Evolutionary conservation across 225 moss, liverwort and hornwort species (phyloP).

Genomic region (Physcomitrellopsis africana): DNA sequence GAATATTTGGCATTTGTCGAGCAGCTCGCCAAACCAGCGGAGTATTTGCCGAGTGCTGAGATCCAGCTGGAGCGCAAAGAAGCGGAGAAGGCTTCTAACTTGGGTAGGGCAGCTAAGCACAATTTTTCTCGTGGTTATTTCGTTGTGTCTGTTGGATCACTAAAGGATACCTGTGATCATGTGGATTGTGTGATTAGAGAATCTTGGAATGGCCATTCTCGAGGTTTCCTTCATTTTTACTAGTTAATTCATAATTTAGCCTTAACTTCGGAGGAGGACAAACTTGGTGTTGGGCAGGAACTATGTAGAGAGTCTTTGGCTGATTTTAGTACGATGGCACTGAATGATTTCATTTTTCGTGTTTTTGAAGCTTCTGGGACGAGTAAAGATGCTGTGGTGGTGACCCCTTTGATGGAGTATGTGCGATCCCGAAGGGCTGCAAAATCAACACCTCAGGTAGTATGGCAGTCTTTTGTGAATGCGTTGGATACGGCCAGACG

Average conservation of each 20-base stretch:
- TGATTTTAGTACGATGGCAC: not conserved
- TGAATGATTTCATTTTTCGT: not conserved
- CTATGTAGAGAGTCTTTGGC: not conserved
- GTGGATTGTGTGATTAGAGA: slow-evolving; percentile 3
- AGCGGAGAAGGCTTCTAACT: slow-evolving; percentile 83
- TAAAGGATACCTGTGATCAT: not conserved
- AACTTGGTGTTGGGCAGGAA: not conserved
- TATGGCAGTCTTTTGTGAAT: not conserved
- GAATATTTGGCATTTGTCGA: slow-evolving; percentile 84
- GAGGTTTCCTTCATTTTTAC: slow-evolving; percentile 9
- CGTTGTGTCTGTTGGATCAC: not conserved
- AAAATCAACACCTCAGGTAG: slow-evolving; percentile 81
- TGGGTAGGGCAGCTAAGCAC: slow-evolving; percentile 50
- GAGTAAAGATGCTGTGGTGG: slow-evolving; percentile 72
- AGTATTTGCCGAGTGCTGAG: slow-evolving; percentile 87
- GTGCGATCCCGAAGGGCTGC: slow-evolving; percentile 83
- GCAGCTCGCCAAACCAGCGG: slow-evolving; percentile 72
- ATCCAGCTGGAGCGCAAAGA: slow-evolving; percentile 88
- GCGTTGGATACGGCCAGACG: not conserved
- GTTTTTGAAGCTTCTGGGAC: slow-evolving; percentile 64
- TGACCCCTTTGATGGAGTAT: slow-evolving; percentile 96
- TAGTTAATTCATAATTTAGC: not conserved
- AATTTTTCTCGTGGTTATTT: not conserved
- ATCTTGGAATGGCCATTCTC: slow-evolving; percentile 1
- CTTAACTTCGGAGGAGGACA: not conserved